Evolutionary conservation across 2,329 filamentous ascomycete genomes (phyloP).

Genomic region (Thelonectria olida): DNA sequence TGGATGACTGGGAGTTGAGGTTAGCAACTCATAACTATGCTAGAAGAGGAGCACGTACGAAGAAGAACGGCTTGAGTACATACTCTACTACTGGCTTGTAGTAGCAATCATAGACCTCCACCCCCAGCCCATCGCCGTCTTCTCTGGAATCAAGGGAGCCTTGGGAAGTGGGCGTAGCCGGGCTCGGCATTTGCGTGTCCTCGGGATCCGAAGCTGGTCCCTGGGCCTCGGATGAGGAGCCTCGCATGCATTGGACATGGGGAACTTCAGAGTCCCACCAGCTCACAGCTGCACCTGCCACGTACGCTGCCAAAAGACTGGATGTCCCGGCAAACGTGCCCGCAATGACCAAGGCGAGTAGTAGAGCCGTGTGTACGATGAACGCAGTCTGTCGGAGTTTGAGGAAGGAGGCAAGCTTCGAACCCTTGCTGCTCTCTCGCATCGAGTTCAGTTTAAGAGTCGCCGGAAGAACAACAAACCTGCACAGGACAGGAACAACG

Average conservation of each 20-base stretch:
- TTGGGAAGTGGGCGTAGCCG: not conserved
- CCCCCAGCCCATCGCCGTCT: not conserved
- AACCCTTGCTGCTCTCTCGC: slow-evolving; percentile 35
- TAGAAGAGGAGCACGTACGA: slow-evolving; percentile 55
- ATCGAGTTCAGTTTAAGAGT: slow-evolving; percentile 47
- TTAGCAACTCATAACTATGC: not conserved
- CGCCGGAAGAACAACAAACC: slow-evolving; percentile 53
- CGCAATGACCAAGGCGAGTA: slow-evolving; percentile 59
- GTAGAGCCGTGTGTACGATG: slow-evolving; percentile 56
- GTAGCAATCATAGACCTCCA: slow-evolving; percentile 30
- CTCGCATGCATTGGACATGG: slow-evolving; percentile 20
- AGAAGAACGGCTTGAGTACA: slow-evolving; percentile 77
- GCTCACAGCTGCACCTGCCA: slow-evolving; percentile 65
- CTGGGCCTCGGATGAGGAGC: not conserved
- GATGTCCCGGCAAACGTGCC: slow-evolving; percentile 71
- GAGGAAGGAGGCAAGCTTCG: slow-evolving; percentile 39
- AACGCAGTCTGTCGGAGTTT: slow-evolving; percentile 49
- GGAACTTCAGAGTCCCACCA: slow-evolving; percentile 64
- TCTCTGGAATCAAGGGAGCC: not conserved
- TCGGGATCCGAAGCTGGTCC: not conserved
- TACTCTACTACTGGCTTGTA: slow-evolving; percentile 51
- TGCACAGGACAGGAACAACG: slow-evolving; percentile 56
- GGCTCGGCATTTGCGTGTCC: not conserved
- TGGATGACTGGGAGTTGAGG: slow-evolving; percentile 55
- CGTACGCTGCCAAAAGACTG: slow-evolving; percentile 69